A percentile compares a stretch with the other conserved stretches of the same genome.
Conservation (phyloP, 1,284 basidiomycete genomes). For the Ceratobasidium sp. region DNA sequence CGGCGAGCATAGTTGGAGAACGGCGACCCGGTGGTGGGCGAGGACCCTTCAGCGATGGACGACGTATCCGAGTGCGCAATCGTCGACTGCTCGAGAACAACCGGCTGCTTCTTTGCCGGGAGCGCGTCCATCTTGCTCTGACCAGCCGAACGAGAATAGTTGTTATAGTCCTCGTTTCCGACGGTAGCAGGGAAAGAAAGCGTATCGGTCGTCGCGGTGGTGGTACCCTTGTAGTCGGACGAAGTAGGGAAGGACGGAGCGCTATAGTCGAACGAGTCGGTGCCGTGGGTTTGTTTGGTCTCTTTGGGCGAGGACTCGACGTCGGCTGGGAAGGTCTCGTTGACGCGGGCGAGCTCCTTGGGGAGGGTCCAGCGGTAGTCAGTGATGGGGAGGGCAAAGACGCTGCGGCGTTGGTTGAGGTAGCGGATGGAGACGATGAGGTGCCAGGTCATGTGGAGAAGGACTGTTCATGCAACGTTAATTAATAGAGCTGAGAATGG, state of each 20-base stretch:
- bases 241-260: not conserved
- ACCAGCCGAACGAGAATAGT: conserved; percentile 18
- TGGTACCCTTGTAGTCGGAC: conserved; percentile 11
- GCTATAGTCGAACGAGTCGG: conserved; percentile 26
- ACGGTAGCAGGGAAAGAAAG: conserved; percentile 26
- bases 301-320: conserved; percentile 20
- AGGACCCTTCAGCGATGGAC: conserved; percentile 6
- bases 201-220: conserved; percentile 4
- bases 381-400: conserved; percentile 31
- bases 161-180: conserved; percentile 32
- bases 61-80: conserved; percentile 16
- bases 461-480: not conserved
- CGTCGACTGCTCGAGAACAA: conserved; percentile 25
- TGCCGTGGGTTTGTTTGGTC: not conserved
- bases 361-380: conserved; percentile 43
- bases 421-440: conserved; percentile 17
- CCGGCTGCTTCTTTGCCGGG: conserved; percentile 12
- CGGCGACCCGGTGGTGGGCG: not conserved
- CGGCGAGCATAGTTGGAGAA: conserved; percentile 18
- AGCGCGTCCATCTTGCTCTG: conserved; percentile 9
- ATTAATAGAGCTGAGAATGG: not conserved
- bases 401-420: conserved; percentile 1
- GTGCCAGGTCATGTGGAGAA: conserved; percentile 35
- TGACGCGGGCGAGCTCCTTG: conserved; percentile 24
- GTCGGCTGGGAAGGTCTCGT: conserved; percentile 29